Percentiles rank a stretch among this genome's conserved stretches.
These are phyloP conservation scores for Striga hermonthica DNA, from an alignment of 305 asterid genomes.

Conservation along the genomic window DNA sequence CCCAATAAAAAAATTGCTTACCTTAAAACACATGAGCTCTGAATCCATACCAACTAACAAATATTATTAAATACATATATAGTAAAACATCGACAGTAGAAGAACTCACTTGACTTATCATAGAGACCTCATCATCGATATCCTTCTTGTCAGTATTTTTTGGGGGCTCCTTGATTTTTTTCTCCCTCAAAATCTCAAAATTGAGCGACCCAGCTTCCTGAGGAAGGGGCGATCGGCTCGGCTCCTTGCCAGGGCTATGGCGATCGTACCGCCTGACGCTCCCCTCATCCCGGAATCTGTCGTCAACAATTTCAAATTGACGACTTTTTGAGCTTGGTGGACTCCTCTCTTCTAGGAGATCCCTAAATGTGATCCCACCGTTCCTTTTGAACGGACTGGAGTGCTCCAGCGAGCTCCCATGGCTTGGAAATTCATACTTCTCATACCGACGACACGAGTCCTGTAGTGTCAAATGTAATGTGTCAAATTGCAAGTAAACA, in stretches of 20 bases:
- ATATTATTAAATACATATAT: neutral
- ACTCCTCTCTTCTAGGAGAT: conserved; percentile 55
- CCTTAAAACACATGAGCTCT: no score
- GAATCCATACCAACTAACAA: no score
- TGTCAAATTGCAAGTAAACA: no score
- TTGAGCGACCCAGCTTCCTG: conserved; percentile 29
- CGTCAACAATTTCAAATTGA: conserved; percentile 83
- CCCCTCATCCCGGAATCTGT: conserved; percentile 80
- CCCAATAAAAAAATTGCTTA: no score
- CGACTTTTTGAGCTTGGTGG: conserved; percentile 42
- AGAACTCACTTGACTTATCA: conserved; percentile 43
- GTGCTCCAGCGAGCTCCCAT: conserved; percentile 39
- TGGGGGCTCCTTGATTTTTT: conserved; percentile 43
- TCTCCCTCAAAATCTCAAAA: conserved; percentile 42
- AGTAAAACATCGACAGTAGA: neutral
- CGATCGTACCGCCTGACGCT: conserved; percentile 41
- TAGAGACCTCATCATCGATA: conserved; percentile 30
- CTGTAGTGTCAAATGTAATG: conserved; percentile 29
- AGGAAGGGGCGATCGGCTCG: conserved; percentile 53
- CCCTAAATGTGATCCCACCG: conserved; percentile 37
- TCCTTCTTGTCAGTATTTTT: conserved; percentile 35
- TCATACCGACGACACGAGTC: conserved; percentile 38
- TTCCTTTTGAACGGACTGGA: conserved; percentile 27
- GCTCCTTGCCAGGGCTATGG: conserved; percentile 38
- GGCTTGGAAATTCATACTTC: conserved; percentile 32